Percentiles rank a stretch among this genome's conserved stretches.
Conservation (phyloP, 192 early-diverging fungal genomes). For the Geranomyces variabilis region DNA sequence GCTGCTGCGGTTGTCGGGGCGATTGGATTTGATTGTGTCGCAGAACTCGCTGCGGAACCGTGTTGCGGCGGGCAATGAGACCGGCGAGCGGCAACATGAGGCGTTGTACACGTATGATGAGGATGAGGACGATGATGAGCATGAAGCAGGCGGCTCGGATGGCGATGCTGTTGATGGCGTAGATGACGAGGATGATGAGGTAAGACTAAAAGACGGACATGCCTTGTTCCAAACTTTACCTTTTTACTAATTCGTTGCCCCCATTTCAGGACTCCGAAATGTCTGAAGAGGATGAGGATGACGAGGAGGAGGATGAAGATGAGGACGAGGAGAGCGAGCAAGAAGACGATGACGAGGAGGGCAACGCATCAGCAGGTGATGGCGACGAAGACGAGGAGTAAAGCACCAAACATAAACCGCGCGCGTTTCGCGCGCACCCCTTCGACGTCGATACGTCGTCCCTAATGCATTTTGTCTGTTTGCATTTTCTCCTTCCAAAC, state of each 20-base stretch:
- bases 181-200: slow-evolving; percentile 30
- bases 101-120: slow-evolving; percentile 45
- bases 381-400: too few relatives aligned
- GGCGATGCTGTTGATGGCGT: slow-evolving; percentile 27
- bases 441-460: too few relatives aligned
- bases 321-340: slow-evolving; percentile 37
- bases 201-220: background rate
- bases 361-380: too few relatives aligned
- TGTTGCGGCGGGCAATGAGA: slow-evolving; percentile 23
- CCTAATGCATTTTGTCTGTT: too few relatives aligned
- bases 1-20: slow-evolving; percentile 46
- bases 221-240: background rate
- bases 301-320: slow-evolving; percentile 41
- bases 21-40: slow-evolving; percentile 49
- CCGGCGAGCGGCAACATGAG: slow-evolving; percentile 23
- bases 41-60: slow-evolving; percentile 36
- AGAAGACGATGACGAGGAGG: background rate
- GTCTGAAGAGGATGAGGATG: slow-evolving; percentile 16
- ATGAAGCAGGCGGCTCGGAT: slow-evolving; percentile 22
- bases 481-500: too few relatives aligned
- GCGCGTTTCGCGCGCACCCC: too few relatives aligned
- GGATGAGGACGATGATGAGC: slow-evolving; percentile 26
- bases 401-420: too few relatives aligned
- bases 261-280: background rate
- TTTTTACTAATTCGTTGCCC: background rate